These are phyloP conservation scores for Pleurotus ostreatus DNA, from an alignment of 768 basidiomycete species.

Conservation along the genomic window DNA sequence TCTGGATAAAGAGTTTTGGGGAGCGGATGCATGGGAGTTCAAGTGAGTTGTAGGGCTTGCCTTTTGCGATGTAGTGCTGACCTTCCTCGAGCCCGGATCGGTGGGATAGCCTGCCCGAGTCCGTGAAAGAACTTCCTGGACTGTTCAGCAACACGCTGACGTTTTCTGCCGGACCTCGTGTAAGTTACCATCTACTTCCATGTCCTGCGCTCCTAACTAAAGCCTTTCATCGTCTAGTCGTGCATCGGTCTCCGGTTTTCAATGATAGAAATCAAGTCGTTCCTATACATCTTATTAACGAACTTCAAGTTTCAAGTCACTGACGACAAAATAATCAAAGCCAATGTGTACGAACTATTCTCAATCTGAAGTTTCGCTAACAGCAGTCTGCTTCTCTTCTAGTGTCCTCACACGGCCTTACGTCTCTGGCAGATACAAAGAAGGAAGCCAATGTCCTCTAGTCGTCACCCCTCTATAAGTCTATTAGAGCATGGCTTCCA, in stretches of 20 bases:
- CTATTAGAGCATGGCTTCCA: conserved; percentile 7
- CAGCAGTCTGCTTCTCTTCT: background rate
- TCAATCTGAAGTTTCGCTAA: background rate
- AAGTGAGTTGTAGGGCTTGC: conserved; percentile 40
- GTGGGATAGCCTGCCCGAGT: conserved; percentile 74
- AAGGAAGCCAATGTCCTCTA: conserved; percentile 63
- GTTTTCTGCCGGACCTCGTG: conserved; percentile 80
- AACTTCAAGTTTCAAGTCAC: conserved; percentile 60
- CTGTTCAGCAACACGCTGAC: conserved; percentile 67
- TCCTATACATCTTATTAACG: conserved; percentile 66
- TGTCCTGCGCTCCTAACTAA: background rate
- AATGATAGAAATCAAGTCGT: conserved; percentile 78
- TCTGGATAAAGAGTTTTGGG: conserved; percentile 75
- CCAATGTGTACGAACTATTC: conserved; percentile 52
- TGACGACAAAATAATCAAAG: conserved; percentile 47
- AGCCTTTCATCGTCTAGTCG: conserved; percentile 42
- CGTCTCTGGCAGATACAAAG: conserved; percentile 44
- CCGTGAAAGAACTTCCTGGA: conserved; percentile 64
- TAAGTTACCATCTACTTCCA: conserved; percentile 31
- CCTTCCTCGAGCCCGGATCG: conserved; percentile 60
- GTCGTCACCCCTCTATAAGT: conserved; percentile 34
- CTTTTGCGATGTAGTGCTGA: background rate
- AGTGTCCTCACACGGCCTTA: conserved; percentile 69
- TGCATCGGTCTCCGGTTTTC: conserved; percentile 84
- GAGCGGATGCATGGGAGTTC: conserved; percentile 77